Conservation (phyloP, 768 basidiomycete species). For the Trichaptum fuscoviolaceum region DNA sequence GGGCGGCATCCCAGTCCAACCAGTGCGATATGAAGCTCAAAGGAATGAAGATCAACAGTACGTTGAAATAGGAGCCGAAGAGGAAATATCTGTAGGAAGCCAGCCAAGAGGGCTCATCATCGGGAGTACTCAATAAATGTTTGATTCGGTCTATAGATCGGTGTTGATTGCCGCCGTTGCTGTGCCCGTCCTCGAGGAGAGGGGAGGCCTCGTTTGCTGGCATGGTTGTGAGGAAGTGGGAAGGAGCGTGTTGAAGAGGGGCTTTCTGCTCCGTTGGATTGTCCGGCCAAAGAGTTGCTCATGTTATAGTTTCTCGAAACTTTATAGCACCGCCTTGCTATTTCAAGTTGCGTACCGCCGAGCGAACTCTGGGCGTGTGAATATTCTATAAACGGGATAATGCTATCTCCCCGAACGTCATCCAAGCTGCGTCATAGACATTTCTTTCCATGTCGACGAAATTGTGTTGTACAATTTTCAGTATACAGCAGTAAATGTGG, state of each 20-base stretch:
- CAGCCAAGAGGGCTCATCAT: slow-evolving; percentile 59
- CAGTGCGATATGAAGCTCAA: slow-evolving; percentile 61
- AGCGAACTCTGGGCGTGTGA: background rate
- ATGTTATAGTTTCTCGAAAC: background rate
- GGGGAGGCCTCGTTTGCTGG: slow-evolving; percentile 40
- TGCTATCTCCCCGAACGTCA: background rate
- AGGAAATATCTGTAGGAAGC: slow-evolving; percentile 56
- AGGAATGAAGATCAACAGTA: slow-evolving; percentile 78
- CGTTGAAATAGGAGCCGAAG: slow-evolving; percentile 64
- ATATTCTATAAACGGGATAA: background rate
- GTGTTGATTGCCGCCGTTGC: slow-evolving; percentile 19
- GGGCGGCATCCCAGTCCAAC: slow-evolving; percentile 66
- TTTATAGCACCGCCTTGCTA: background rate
- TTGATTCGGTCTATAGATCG: slow-evolving; percentile 22
- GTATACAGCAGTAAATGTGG: background rate
- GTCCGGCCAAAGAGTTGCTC: background rate
- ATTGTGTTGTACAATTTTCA: background rate
- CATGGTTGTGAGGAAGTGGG: slow-evolving; percentile 9
- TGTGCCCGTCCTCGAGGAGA: slow-evolving; percentile 41
- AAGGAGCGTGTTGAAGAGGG: slow-evolving; percentile 7
- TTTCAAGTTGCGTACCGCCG: background rate
- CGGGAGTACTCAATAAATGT: slow-evolving; percentile 40
- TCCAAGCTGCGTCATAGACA: background rate
- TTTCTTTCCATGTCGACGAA: background rate
- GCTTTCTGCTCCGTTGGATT: background rate